A percentile compares a stretch with the other conserved stretches of the same genome.
These are phyloP conservation scores for Starmerella ratchasimensis DNA, from an alignment of 805 yeast species.

Conservation along the genomic window DNA sequence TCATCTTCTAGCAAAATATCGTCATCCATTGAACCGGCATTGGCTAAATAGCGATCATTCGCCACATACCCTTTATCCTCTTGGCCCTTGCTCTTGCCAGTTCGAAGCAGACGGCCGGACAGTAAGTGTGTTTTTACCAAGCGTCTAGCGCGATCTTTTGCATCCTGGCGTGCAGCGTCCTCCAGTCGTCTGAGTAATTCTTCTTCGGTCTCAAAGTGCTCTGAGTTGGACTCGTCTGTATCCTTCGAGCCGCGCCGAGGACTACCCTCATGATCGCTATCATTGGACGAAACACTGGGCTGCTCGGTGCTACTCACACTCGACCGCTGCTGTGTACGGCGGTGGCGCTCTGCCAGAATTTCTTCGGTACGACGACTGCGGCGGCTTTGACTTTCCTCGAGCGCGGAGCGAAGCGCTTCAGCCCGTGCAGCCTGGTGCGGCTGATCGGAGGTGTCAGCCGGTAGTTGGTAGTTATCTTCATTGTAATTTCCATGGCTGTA, in stretches of 20 bases:
- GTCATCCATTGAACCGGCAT: conserved; percentile 11
- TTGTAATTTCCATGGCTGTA: neutral
- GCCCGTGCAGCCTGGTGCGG: conserved; percentile 2
- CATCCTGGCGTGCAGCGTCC: conserved; percentile 15
- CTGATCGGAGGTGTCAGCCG: neutral
- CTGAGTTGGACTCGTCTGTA: too few species aligned
- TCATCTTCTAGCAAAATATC: conserved; percentile 11
- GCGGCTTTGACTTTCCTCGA: conserved; percentile 2
- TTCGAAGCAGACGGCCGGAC: too few species aligned
- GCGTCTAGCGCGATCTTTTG: conserved; percentile 18
- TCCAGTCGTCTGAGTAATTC: conserved; percentile 11
- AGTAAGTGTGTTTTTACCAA: conserved; percentile 19
- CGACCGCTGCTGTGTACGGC: neutral
- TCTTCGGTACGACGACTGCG: conserved; percentile 4
- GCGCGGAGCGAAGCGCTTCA: conserved; percentile 1
- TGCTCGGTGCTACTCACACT: neutral
- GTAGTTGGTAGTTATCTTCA: too few species aligned
- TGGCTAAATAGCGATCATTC: conserved; percentile 9
- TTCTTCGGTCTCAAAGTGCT: conserved; percentile 12
- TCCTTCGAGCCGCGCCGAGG: neutral
- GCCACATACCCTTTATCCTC: conserved; percentile 15
- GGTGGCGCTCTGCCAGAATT: conserved; percentile 1
- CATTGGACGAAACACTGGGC: too few species aligned
- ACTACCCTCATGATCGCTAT: neutral
- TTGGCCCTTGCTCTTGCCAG: conserved; percentile 1